A percentile compares a stretch with the other conserved stretches of the same genome.
These are phyloP conservation scores for Paecilomyces sp. DNA, from an alignment of 2,329 filamentous ascomycete species.

Conservation along the genomic window DNA sequence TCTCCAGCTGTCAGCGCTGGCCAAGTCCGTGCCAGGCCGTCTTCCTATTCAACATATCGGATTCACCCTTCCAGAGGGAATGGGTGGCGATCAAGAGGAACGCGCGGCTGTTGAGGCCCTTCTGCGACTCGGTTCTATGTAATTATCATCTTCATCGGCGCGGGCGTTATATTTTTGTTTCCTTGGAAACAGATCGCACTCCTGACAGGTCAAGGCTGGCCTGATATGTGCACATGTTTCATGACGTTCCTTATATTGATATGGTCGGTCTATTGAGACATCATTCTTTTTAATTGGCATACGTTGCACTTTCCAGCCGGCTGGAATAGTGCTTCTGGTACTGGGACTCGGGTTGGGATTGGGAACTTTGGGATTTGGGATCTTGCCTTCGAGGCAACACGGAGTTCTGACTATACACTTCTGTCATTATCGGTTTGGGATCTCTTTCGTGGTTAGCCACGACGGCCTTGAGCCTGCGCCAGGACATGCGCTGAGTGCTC, in stretches of 20 bases:
- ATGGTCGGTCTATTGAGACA: neutral
- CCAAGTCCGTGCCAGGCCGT: conserved; percentile 32
- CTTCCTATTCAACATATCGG: conserved; percentile 25
- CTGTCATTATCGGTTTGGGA: conserved; percentile 2
- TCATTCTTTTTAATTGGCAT: neutral
- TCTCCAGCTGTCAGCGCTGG: conserved; percentile 23
- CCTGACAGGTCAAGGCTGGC: conserved; percentile 17
- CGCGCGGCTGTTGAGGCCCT: conserved; percentile 43
- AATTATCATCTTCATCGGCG: conserved; percentile 21
- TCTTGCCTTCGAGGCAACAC: conserved; percentile 9
- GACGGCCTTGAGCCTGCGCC: conserved; percentile 10
- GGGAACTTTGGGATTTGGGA: conserved; percentile 6
- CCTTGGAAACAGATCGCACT: conserved; percentile 2
- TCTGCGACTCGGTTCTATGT: conserved; percentile 42
- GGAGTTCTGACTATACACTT: conserved; percentile 5
- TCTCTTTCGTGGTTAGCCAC: conserved; percentile 2
- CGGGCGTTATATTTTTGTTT: conserved; percentile 8
- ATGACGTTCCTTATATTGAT: conserved; percentile 7
- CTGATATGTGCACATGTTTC: conserved; percentile 4
- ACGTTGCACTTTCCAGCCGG: neutral
- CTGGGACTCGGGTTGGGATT: conserved; percentile 2
- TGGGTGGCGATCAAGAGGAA: conserved; percentile 33
- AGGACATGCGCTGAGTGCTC: conserved; percentile 10
- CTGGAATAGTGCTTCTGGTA: conserved; percentile 4
- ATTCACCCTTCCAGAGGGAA: conserved; percentile 25